A percentile compares a stretch with the other conserved stretches of the same genome.
phyloP scores from a whole-genome alignment of 1,284 basidiomycete species.

The Vanrija sp. region DNA sequence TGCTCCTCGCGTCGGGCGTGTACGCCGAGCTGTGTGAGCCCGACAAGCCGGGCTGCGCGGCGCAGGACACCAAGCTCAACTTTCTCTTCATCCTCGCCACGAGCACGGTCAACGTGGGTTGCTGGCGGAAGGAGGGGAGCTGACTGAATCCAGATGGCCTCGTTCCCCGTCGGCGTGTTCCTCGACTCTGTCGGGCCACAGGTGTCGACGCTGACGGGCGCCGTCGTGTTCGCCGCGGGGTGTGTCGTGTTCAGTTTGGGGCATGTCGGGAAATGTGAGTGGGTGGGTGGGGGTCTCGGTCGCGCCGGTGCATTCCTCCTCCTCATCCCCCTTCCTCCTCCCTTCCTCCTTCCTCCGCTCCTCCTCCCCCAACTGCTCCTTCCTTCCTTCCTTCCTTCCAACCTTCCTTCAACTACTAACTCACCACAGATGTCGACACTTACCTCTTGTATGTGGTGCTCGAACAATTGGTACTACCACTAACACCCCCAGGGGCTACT shows the following conservation, averaged over 20 bases:
- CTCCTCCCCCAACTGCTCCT: no score
- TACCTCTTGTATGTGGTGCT: conserved; percentile 27
- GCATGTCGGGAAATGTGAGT: conserved; percentile 23
- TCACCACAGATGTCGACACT: conserved; percentile 29
- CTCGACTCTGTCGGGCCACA: conserved; percentile 43
- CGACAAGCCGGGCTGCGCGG: conserved; percentile 17
- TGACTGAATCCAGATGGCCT: conserved; percentile 24
- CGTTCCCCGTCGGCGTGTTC: conserved; percentile 40
- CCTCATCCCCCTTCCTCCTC: no score
- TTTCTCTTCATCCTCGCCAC: conserved; percentile 44
- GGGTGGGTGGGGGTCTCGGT: no score
- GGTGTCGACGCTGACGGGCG: conserved; percentile 37
- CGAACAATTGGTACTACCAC: no score
- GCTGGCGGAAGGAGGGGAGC: conserved; percentile 15
- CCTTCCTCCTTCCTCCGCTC: no score
- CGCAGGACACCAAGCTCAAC: conserved; percentile 37
- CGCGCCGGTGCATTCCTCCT: no score
- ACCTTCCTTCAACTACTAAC: neutral
- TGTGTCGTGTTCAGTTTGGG: conserved; percentile 36
- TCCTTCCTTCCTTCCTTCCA: no score
- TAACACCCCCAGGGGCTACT: conserved; percentile 32
- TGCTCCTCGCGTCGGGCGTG: conserved; percentile 26
- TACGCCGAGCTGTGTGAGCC: conserved; percentile 24
- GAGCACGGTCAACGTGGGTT: conserved; percentile 41
- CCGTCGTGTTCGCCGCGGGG: conserved; percentile 35